Percentiles rank a stretch among this genome's conserved stretches.
Conservation (phyloP, 805 yeast species). For the Saturnispora hagleri region DNA sequence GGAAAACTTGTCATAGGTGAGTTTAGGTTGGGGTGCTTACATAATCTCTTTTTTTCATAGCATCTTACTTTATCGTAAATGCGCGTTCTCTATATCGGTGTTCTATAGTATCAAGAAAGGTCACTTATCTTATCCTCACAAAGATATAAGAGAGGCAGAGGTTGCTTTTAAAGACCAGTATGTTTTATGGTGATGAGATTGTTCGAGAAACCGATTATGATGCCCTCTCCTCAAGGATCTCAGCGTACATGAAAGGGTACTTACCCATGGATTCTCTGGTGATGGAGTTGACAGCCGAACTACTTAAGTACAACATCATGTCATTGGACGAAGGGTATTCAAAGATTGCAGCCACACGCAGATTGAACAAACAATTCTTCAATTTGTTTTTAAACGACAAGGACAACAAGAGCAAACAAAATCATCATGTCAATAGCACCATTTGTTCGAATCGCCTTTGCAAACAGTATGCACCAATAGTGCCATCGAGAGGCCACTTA, state of each 20-base stretch:
- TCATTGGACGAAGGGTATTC: constrained; percentile 29
- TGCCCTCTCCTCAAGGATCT: constrained; percentile 56
- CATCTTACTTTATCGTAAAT: background rate
- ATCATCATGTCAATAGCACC: background rate
- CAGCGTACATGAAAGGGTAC: constrained; percentile 43
- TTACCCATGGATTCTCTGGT: constrained; percentile 30
- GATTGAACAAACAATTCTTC: constrained; percentile 31
- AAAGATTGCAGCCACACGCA: constrained; percentile 26
- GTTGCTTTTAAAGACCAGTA: background rate
- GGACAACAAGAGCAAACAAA: background rate
- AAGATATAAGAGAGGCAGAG: background rate
- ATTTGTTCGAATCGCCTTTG: background rate
- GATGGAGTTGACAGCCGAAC: constrained; percentile 28
- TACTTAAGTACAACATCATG: constrained; percentile 30
- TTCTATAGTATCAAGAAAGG: no score
- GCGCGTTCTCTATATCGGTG: background rate
- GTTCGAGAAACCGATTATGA: constrained; percentile 48
- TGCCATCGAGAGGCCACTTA: constrained; percentile 2
- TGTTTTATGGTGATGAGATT: constrained; percentile 13
- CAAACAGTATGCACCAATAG: background rate
- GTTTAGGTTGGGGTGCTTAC: background rate
- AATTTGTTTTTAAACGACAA: constrained; percentile 17
- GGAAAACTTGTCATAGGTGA: background rate
- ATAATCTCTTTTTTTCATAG: background rate
- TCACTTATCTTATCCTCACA: no score